A percentile compares a stretch with the other conserved stretches of the same genome.
phyloP scores from a whole-genome alignment of 805 yeast species.

The Scheffersomyces lignosus region DNA sequence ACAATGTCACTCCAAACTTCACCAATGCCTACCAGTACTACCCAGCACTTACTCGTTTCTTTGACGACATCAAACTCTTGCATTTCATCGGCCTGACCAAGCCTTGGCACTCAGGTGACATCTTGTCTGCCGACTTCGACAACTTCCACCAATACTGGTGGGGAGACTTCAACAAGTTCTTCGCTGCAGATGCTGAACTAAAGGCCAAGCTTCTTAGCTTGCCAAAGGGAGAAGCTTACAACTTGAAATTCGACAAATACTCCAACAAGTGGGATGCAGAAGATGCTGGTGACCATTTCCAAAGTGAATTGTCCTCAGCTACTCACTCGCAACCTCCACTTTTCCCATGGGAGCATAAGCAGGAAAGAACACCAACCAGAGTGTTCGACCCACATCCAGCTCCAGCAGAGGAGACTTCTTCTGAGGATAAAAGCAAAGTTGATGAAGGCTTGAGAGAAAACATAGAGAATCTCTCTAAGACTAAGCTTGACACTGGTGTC shows the following conservation, averaged over 20 bases:
- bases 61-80: slow-evolving; percentile 25
- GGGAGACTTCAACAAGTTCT: slow-evolving; percentile 24
- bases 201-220: slow-evolving; percentile 13
- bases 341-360: slow-evolving; percentile 33
- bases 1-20: slow-evolving; percentile 33
- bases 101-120: slow-evolving; percentile 29
- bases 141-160: slow-evolving; percentile 31
- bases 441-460: slow-evolving; percentile 4
- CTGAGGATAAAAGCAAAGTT: neutral
- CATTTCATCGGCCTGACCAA: slow-evolving; percentile 34
- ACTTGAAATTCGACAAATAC: slow-evolving; percentile 18
- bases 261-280: slow-evolving; percentile 23
- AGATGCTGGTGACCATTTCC: slow-evolving; percentile 1
- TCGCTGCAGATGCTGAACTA: slow-evolving; percentile 12
- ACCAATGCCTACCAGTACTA: slow-evolving; percentile 31
- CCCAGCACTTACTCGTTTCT: slow-evolving; percentile 33
- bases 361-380: slow-evolving; percentile 22
- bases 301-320: neutral
- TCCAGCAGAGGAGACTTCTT: slow-evolving; percentile 1
- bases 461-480: slow-evolving; percentile 4
- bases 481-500: slow-evolving; percentile 2
- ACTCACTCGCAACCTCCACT: slow-evolving; percentile 10
- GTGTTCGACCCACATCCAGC: slow-evolving; percentile 16
- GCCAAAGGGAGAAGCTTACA: slow-evolving; percentile 20
- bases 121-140: slow-evolving; percentile 15